Evolutionary conservation across 306 rosid genomes (phyloP), one percentile per base, ranked within the genome.

Genomic region (Dalbergia cochinchinensis): DNA sequence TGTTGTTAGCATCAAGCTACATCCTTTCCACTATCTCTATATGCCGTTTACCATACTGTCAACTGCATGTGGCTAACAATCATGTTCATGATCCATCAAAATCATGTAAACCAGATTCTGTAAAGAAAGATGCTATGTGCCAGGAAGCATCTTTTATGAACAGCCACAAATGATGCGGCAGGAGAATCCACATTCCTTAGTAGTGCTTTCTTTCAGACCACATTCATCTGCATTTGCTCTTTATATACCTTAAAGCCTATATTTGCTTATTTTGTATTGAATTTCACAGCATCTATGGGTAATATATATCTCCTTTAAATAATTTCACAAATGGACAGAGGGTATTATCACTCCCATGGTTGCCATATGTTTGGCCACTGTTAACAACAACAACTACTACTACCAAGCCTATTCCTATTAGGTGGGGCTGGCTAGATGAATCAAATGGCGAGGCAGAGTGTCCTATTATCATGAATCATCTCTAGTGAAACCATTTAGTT

Each of bases 11-110:
- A 70, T 39, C 48, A 65, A 65, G 66, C 63, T 8, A 33, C 34
- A 39, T 51, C 70, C 68, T 50, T 66, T 73, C 80, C 14, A 66
- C 48, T 50, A 11, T 77, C 62, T 51, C 59, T 8, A 60, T 13
- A 44, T 54, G 45, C 65, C 81, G 53, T 18, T 50, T 39, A 14
- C 9, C 69, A 53, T 54, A 14, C 19, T 31, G 62, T 33, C 37
- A 74, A 60, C 15, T 53, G 47, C 50, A 54, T 64, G 48, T 41
- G 14, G 47, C 67, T 14, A 62, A 68, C 39, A 61, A 15, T 42
- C 26, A 61, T 69, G 62, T 35, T 45, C 47, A 67, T 60, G 26
- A 35, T 58, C 70, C 15, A 35, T 77, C 71, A 73, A 6, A 65
- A 47, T 65, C 41, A 78, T 78, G 16, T n/a, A 13, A 58, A 14